Base-by-base conservation (phyloP, 768 basidiomycete genomes). In the Gymnopilus dilepis region DNA sequence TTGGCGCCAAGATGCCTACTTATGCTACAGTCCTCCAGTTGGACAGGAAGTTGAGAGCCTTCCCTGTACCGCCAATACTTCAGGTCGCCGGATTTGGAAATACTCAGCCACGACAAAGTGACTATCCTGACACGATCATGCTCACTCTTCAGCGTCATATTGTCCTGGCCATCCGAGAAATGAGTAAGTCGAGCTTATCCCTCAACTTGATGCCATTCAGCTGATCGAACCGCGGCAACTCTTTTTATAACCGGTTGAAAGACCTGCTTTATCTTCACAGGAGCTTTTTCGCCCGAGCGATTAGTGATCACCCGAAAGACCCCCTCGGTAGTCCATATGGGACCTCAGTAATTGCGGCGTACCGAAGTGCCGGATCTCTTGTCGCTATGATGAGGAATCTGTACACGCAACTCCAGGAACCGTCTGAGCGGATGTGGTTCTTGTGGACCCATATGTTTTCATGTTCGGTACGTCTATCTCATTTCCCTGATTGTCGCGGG, bases 291-390 rank as follows among this genome's bases (percentile, higher is more conserved):
- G 89, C 89, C 24, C 82, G 87, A 43, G 89, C 89, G 2, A 83
- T 90, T 60, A 87, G 84, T 67, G 89, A 90, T 68, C 86, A 88
- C 69, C 88, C 88, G 31, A 88, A 87, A 68, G 89, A 90, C 67
- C 89, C 89, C 26, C 77, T 90, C 33, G 88, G 87, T 11, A 89
- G 87, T 68, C 86, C 87, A 13, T 89, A 88, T 62, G 88, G 87
- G 9, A 86, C 87, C 2, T 89, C 88, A 4, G 89, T 90, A 19
- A 86, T 89, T 64, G 88, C 89, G 45, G 88, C 89, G 17, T 90
- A 89, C 72, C 82, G 89, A 42, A 89, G 88, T 64, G 88, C 89
- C 8, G 86, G 88, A 33, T 88, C 88, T 2, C 80, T 90, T 6
- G 84, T 90, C 37, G 89, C 87, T 4, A 75, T 89, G 67, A 86